Base-by-base conservation (phyloP, 768 basidiomycete species). In the Leccinum incarnatum region DNA sequence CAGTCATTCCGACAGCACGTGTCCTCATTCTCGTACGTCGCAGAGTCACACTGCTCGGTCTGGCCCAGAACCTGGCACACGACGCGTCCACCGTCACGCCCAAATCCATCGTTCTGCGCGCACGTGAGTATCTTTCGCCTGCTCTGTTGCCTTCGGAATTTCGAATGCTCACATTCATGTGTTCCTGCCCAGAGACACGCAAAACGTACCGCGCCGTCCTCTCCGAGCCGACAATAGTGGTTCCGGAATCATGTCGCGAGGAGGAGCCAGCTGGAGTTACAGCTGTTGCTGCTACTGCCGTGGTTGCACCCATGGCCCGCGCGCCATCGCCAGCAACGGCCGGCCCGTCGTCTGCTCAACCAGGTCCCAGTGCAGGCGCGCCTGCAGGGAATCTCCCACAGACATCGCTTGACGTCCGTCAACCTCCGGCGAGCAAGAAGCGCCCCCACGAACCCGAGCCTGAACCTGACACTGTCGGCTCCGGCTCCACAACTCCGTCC, bases 181-280 rank as follows among this genome's bases (percentile, higher is more conserved):
- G 37, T 40, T 9, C 48, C 3, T 34, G 12, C 46, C 21, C 64
- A 93, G 92, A 90, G 75, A 90, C 91, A 1, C 88, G 92, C 32
- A 84, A 83, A 67, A 92, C 90, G 5, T 92, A 89, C 65, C 83
- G 91, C 5, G 88, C 91, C 0, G 81, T 93, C 1, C 74, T 93
- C 21, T 92, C 91, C 3, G 88, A 90, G 66, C 89, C 91, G 0
- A 82, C 70, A 50, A 69, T 91, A 10, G 79, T 93, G 11, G 70
- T 91, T 2, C 86, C 40, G 40, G 40, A 10, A n/a, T n/a, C 40
- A n/a, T 12, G 0, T 42, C 40, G 9, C n/a, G 40, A 40, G 40
- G 40, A 42, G 40, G 37, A 12, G 32, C 36, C 36, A 0, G 36
- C 36, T 36, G 15, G n/a, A 17, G 15, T 14, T 17, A 40, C 37